Evolutionary conservation across 1,284 basidiomycete genomes (phyloP), one percentile per base, ranked within the genome.

Genomic region (Sphaerobolus stellatus): DNA sequence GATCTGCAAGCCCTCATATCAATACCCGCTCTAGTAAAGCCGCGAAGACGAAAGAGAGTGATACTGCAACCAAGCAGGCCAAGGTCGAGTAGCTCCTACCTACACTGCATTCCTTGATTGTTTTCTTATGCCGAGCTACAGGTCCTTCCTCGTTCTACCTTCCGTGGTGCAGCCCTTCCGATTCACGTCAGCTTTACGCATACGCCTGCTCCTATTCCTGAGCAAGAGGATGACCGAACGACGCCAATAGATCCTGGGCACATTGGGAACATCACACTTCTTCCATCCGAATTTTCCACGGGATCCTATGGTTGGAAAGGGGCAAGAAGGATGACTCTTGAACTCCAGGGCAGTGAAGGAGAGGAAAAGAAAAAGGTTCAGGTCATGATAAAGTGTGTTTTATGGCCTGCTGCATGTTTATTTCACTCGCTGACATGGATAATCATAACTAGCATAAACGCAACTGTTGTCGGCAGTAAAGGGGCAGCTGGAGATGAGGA

Each of bases 261-360:
- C 64, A 73, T 90, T 58, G 81, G 81, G n/a, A 76, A 71, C 41
- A 66, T 83, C 22, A 77, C 79, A 1, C 73, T 90, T 14, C 59
- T 77, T 3, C 81, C 88, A 1, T 77, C 69, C 53, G 74, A 77
- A 40, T 90, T 91, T 68, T 64, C 73, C 18, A 89, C 88, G 1
- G 87, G 88, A 16, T 88, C 85, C 64, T 89, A 86, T 66, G 88
- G 89, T 5, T 91, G 88, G 88, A 91, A 90, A 65, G 88, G 85
- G 5, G 81, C 69, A 66, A 86, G 85, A 68, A 78, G 83, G 27
- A 69, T 90, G 58, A 77, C 75, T 2, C 75, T 91, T 48, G 85
- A 88, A 63, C 65, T 91, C 14, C 73, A 77, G 56, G 75, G 76
- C 57, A 78, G 72, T 5, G 71, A 44, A 13, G 56, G 77, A 24